Base-by-base conservation (phyloP, 768 basidiomycete species). In the Glaciozyma antarctica region DNA sequence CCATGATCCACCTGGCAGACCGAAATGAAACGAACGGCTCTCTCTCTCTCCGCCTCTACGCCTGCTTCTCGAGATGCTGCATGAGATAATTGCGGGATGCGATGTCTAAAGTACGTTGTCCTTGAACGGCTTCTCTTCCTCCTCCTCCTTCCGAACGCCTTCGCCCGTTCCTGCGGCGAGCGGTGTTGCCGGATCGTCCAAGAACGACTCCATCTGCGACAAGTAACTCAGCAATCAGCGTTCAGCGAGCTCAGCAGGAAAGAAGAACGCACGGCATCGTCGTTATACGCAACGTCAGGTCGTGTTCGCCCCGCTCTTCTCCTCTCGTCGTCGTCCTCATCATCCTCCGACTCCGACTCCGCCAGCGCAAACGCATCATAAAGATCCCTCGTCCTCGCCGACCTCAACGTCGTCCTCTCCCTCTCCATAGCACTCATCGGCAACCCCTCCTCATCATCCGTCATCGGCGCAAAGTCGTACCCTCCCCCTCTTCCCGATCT, bases 361-460 rank as follows among this genome's bases (percentile, higher is more conserved):
- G 74, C 70, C 24, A 71, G 26, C 34, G 70, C 70, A 52, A 98
- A 98, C 22, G 94, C 93, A 77, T 98, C 92, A 73, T 97, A 98
- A 67, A 99, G 75, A 77, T 97, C 94, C 78, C 87, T 87, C 58
- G 91, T 88, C 58, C 85, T 81, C 16, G 58, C 74, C 32, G 48
- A 48, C 70, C 22, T 53, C 17, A 68, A 48, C n/a, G 62, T 51
- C 32, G 65, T 51, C 32, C 80, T 76, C 0, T 77, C 73, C 24
- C 77, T 60, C 24, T 82, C 80, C 38, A 95, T 76, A 6, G 86
- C 75, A 58, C 81, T 83, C 90, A 98, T 90, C 12, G 85, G 84
- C 61, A 93, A 76, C 58, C 87, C 86, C 60, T 88, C 87, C 41
- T 81, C 82, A 28, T 74, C 83, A 5, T 81, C 81, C 21, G 81